Evolutionary conservation across 345 rosid species (phyloP).

Genomic region (Odontarrhena argentea): DNA sequence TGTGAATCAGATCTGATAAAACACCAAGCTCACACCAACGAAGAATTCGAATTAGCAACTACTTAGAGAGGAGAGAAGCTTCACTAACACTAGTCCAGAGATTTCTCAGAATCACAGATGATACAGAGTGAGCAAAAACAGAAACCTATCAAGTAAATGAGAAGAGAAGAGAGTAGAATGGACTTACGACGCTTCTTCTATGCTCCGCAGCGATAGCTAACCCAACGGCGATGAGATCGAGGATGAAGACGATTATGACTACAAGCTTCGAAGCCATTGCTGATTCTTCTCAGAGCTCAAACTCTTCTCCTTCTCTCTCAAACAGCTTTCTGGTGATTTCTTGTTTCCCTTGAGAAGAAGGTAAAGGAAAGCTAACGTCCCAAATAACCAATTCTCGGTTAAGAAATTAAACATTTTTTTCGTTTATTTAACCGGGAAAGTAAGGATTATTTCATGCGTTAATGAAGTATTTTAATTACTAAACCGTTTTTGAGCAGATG

Average conservation of each 20-base stretch:
- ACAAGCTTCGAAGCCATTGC: constrained; percentile 85
- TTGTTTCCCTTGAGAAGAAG: background rate
- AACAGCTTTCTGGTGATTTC: constrained; percentile 24
- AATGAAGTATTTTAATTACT: background rate
- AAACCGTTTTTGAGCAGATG: background rate
- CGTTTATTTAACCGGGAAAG: background rate
- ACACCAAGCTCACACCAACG: background rate
- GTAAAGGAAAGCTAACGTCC: too few species aligned
- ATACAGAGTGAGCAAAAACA: constrained; percentile 12
- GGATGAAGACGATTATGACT: constrained; percentile 60
- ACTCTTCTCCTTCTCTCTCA: constrained; percentile 31
- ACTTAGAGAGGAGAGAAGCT: background rate
- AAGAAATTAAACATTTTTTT: background rate
- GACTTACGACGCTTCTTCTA: constrained; percentile 88
- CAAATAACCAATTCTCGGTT: too few species aligned
- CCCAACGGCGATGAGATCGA: constrained; percentile 90
- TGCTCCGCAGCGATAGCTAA: constrained; percentile 96
- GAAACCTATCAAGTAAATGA: constrained; percentile 16
- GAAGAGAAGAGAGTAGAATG: background rate
- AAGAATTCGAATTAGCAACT: constrained; percentile 2
- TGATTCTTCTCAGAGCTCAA: constrained; percentile 36
- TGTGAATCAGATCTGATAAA: constrained; percentile 16
- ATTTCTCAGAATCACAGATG: background rate
- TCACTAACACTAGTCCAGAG: background rate
- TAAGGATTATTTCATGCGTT: background rate